These are phyloP conservation scores for Pestalotiopsis sp. DNA, from an alignment of 2,329 filamentous ascomycete species.

Conservation along the genomic window DNA sequence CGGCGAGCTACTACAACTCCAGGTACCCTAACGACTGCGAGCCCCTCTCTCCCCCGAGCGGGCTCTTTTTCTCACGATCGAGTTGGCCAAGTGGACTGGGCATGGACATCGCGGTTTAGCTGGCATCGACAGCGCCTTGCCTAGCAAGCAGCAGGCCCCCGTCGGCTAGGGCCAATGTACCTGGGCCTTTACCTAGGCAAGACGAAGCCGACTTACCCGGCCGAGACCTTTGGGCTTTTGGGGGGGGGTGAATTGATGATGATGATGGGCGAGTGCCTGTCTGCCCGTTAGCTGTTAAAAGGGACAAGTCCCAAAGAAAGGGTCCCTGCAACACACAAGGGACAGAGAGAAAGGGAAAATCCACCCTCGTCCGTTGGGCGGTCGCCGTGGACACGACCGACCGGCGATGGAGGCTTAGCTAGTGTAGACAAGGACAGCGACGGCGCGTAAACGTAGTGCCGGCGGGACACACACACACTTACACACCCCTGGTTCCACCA, in stretches of 20 bases:
- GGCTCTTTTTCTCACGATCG: background rate
- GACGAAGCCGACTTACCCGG: slow-evolving; percentile 2
- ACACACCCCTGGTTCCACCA: too few species aligned
- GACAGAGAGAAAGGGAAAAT: too few species aligned
- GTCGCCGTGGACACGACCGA: background rate
- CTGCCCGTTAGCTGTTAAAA: background rate
- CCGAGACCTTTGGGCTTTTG: background rate
- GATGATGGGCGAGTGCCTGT: background rate
- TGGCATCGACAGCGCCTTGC: background rate
- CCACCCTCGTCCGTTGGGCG: background rate
- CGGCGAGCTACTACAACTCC: background rate
- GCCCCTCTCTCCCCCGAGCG: background rate
- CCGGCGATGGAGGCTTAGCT: too few species aligned
- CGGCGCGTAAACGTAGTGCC: too few species aligned
- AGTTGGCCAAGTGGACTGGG: background rate
- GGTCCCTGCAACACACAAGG: background rate
- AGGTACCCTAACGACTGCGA: background rate
- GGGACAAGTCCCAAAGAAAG: background rate
- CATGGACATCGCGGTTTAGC: background rate
- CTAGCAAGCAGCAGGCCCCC: background rate
- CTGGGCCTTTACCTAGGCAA: background rate
- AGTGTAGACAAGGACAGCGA: too few species aligned
- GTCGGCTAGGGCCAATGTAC: too few species aligned
- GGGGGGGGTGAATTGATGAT: background rate
- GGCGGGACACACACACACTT: too few species aligned